Evolutionary conservation across 1,284 basidiomycete genomes (phyloP), one percentile per base, ranked within the genome.

Genomic region (Abortiporus biennis): DNA sequence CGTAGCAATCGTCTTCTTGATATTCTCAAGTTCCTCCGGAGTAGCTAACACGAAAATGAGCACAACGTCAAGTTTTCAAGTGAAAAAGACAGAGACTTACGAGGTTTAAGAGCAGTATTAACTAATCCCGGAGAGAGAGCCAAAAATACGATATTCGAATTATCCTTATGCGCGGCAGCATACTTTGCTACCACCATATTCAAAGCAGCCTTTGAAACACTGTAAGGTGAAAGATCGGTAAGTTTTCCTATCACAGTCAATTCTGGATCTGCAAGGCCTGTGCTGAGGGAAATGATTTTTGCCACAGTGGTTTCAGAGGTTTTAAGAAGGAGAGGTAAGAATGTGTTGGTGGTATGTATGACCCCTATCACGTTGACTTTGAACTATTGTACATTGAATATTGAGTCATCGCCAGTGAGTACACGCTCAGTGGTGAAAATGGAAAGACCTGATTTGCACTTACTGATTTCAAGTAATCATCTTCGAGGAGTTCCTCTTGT

Each of bases 141-240:
- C 11, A 68, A 49, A 51, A 67, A 63, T 2, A 59, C 47, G 42
- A 71, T 56, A 6, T 65, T 67, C n/a, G n/a, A n/a, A 38, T 70
- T 65, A 6, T 48, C 42, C 35, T 58, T 55, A 42, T 59, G 55
- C 36, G 57, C 48, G 6, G 50, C 52, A 2, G 69, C 65, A 47
- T 62, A 70, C 46, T 69, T 65, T 17, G 56, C 62, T 15, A 61
- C 51, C 27, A 54, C 62, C 54, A 69, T 59, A 48, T 71, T 68
- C 13, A 65, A 29, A 3, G 61, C 67, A 2, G 63, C 62, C 47
- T 68, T 68, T 35, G 62, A 58, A 21, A 66, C 52, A 25, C 53
- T 41, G 50, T 69, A 69, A 11, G 64, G 53, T 4, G 48, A 44
- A 16, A 36, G 15, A 19, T 15, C 34, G 1, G 41, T n/a, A 12